Evolutionary conservation across 2,329 filamentous ascomycete genomes (phyloP).

Genomic region (Cytospora chrysosperma): DNA sequence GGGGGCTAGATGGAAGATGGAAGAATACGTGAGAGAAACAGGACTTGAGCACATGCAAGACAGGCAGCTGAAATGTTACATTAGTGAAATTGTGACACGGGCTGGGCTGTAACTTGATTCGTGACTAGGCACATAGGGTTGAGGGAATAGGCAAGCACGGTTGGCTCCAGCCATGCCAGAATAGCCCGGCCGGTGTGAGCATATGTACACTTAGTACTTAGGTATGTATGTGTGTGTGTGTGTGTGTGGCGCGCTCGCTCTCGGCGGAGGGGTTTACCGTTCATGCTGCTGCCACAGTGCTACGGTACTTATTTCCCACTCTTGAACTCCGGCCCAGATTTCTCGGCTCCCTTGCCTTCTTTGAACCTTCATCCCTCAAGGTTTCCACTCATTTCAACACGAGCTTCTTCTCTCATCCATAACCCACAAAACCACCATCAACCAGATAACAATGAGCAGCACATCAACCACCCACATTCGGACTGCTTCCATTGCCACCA

Average conservation of each 20-base stretch:
- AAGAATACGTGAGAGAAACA: neutral
- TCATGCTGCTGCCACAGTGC: conserved; percentile 10
- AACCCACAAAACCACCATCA: conserved; percentile 7
- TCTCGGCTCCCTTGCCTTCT: conserved; percentile 20
- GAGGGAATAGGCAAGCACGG: conserved; percentile 6
- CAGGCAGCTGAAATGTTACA: conserved; percentile 15
- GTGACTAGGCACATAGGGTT: conserved; percentile 5
- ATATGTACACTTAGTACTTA: too few relatives aligned
- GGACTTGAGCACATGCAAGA: conserved; percentile 17
- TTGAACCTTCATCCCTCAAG: neutral
- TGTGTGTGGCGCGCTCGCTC: conserved; percentile 1
- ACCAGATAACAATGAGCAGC: neutral
- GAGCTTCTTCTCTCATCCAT: conserved; percentile 1
- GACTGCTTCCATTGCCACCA: neutral
- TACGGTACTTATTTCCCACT: conserved; percentile 17
- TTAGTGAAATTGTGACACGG: conserved; percentile 15
- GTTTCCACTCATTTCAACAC: conserved; percentile 6
- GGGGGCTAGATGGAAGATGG: too few relatives aligned
- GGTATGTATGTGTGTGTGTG: too few relatives aligned
- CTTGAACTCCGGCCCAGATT: conserved; percentile 15
- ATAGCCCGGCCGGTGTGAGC: neutral
- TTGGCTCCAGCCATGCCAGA: conserved; percentile 3
- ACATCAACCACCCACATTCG: neutral
- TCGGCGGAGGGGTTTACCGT: conserved; percentile 14
- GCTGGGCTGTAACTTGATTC: conserved; percentile 2